phyloP scores from a whole-genome alignment of 1,284 basidiomycete species.

The Malassezia dermatis region DNA sequence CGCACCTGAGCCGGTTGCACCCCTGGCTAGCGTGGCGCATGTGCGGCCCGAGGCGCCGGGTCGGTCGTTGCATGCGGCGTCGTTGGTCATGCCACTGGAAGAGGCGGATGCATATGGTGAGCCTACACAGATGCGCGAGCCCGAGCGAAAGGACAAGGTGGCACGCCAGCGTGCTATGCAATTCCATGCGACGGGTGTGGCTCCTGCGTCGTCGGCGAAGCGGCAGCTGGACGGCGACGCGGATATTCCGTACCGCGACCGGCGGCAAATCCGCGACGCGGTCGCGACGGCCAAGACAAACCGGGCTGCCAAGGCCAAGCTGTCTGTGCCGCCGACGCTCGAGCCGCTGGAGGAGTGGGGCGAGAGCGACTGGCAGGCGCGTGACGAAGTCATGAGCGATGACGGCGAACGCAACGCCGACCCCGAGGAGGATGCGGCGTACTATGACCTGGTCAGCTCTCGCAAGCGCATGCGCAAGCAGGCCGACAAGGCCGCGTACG shows the following conservation, averaged over 20 bases:
- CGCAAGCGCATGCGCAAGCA: constrained; percentile 26
- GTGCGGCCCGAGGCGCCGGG: constrained; percentile 18
- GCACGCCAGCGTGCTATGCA: constrained; percentile 30
- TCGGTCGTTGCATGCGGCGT: not conserved
- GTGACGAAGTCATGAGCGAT: constrained; percentile 33
- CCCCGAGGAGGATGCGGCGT: constrained; percentile 32
- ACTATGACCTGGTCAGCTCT: constrained; percentile 40
- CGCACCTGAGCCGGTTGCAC: not conserved
- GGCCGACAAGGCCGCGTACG: constrained; percentile 39
- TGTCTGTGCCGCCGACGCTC: constrained; percentile 15
- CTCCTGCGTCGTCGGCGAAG: constrained; percentile 17
- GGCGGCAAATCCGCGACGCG: constrained; percentile 33
- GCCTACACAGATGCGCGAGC: constrained; percentile 27
- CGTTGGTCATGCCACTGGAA: not conserved
- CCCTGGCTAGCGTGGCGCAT: constrained; percentile 15
- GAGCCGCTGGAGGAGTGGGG: constrained; percentile 31
- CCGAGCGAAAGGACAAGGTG: constrained; percentile 36
- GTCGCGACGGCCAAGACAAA: constrained; percentile 39
- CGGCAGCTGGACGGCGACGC: constrained; percentile 37
- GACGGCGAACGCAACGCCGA: constrained; percentile 9
- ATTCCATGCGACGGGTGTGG: constrained; percentile 39
- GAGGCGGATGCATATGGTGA: constrained; percentile 30
- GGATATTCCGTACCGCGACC: constrained; percentile 46
- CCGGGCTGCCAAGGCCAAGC: constrained; percentile 19
- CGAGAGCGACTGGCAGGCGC: constrained; percentile 37